These are phyloP conservation scores for Calendula officinalis DNA, from an alignment of 129 eudicot species.

Conservation along the genomic window DNA sequence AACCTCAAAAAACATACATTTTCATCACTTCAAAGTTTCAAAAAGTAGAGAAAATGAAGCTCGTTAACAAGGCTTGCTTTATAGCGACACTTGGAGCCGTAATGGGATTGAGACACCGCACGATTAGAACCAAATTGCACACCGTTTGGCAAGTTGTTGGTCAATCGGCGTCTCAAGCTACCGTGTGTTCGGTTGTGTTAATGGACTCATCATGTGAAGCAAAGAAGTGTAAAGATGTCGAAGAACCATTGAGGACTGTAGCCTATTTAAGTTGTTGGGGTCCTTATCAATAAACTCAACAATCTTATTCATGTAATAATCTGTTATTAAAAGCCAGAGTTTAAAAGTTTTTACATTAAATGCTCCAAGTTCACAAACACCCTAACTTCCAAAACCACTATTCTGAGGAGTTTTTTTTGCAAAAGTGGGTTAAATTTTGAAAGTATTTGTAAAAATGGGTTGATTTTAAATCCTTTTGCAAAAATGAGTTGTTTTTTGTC, in stretches of 20 bases:
- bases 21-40: neutral
- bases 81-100: constrained; percentile 33
- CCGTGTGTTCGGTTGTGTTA: constrained; percentile 11
- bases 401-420: too few relatives aligned
- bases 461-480: too few relatives aligned
- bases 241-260: constrained; percentile 43
- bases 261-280: constrained; percentile 57
- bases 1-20: constrained; percentile 4
- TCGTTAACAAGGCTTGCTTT: constrained; percentile 29
- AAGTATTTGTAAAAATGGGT: too few relatives aligned
- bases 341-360: too few relatives aligned
- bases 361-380: too few relatives aligned
- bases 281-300: constrained; percentile 40
- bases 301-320: neutral
- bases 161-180: constrained; percentile 35
- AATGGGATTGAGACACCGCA: constrained; percentile 31
- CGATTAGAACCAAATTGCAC: constrained; percentile 23
- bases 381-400: too few relatives aligned
- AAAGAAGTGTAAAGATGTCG: constrained; percentile 14
- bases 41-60: constrained; percentile 26
- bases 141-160: constrained; percentile 25
- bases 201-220: constrained; percentile 5
- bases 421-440: too few relatives aligned
- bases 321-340: too few relatives aligned
- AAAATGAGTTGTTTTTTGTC: too few relatives aligned